These are phyloP conservation scores for Pezicula radicicola DNA, from an alignment of 2,329 filamentous ascomycete genomes.

Conservation along the genomic window DNA sequence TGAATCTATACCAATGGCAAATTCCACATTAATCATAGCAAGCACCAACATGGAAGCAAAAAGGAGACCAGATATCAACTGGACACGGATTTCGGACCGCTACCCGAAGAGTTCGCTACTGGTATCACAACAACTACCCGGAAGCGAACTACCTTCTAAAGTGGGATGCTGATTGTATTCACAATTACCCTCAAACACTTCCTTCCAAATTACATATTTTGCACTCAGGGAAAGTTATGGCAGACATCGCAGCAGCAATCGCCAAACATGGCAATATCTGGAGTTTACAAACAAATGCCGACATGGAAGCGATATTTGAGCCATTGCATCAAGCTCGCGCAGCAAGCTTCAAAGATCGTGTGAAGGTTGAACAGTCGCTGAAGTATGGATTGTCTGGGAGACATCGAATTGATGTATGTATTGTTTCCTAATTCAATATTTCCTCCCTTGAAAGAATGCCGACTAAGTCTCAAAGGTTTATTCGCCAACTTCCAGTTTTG, in stretches of 20 bases:
- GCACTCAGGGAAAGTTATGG: neutral
- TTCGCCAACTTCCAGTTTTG: neutral
- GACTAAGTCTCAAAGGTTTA: neutral
- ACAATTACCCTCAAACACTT: too few relatives aligned
- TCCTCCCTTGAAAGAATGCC: neutral
- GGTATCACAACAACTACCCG: too few relatives aligned
- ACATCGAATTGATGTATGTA: slow-evolving; percentile 4
- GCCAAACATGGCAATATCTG: slow-evolving; percentile 3
- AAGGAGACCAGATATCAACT: too few relatives aligned
- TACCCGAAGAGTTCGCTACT: too few relatives aligned
- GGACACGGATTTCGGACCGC: too few relatives aligned
- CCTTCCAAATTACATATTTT: too few relatives aligned
- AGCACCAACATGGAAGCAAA: too few relatives aligned
- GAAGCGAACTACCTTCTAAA: too few relatives aligned
- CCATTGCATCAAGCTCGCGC: neutral
- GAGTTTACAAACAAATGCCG: neutral
- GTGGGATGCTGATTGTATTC: too few relatives aligned
- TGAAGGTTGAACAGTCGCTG: neutral
- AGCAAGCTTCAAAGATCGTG: neutral
- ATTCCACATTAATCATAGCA: too few relatives aligned
- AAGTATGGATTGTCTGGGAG: neutral
- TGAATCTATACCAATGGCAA: too few relatives aligned
- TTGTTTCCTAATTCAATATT: neutral
- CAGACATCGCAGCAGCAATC: neutral
- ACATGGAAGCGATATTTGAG: slow-evolving; percentile 1